Evolutionary conservation across 306 rosid genomes (phyloP).

Genomic region (apple (Malus domestica)): DNA sequence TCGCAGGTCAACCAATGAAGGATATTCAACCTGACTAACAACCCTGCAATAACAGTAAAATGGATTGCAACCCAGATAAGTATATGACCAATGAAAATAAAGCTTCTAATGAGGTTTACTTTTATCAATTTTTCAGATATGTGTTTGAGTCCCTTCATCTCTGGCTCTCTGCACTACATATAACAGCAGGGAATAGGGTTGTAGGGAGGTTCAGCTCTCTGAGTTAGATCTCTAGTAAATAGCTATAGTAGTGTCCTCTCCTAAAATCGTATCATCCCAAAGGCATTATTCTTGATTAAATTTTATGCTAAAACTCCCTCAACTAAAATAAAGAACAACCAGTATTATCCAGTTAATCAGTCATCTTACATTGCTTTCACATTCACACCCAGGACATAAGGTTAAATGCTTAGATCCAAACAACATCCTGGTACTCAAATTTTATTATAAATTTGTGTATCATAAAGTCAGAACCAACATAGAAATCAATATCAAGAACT

Average conservation of each 20-base stretch:
- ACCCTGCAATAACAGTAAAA: constrained; percentile 64
- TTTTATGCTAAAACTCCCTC: neutral
- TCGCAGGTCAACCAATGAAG: constrained; percentile 92
- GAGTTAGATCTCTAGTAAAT: neutral
- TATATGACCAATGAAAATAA: neutral
- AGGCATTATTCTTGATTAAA: neutral
- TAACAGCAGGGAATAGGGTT: neutral
- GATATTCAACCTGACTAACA: constrained; percentile 98
- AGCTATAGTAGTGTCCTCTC: neutral
- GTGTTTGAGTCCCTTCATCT: neutral
- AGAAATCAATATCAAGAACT: neutral
- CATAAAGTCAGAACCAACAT: neutral
- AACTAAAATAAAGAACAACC: neutral
- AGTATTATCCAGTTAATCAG: neutral
- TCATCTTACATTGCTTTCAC: neutral
- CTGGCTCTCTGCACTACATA: neutral
- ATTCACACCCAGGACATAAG: neutral
- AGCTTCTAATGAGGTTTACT: neutral
- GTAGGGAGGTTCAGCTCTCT: neutral
- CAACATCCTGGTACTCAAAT: neutral
- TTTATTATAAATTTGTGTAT: neutral
- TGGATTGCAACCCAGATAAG: neutral
- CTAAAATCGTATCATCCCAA: neutral
- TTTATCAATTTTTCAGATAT: neutral
- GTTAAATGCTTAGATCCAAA: neutral